Evolutionary conservation across 306 rosid species (phyloP).

Genomic region (Prunus mira): DNA sequence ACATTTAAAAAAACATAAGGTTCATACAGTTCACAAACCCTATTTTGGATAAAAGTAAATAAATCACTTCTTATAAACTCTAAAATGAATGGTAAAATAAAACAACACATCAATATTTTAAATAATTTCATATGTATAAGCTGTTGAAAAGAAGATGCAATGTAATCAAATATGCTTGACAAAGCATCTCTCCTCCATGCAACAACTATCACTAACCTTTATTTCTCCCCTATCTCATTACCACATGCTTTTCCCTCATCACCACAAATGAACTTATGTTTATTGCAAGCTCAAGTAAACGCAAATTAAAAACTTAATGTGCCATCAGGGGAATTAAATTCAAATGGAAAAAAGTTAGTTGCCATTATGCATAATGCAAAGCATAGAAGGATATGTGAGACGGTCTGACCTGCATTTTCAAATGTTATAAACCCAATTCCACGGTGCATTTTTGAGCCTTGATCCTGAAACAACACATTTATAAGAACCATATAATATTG

Average conservation of each 20-base stretch:
- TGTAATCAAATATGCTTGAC: neutral
- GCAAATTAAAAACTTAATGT: neutral
- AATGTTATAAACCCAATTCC: constrained; percentile 96
- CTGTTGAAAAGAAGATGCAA: neutral
- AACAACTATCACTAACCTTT: neutral
- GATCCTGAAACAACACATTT: constrained; percentile 62
- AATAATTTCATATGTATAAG: neutral
- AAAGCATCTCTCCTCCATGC: neutral
- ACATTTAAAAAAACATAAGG: neutral
- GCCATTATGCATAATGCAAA: neutral
- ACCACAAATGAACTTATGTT: neutral
- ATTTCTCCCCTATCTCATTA: neutral
- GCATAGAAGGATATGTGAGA: neutral
- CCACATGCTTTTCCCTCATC: neutral
- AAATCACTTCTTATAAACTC: neutral
- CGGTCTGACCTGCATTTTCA: constrained; percentile 79
- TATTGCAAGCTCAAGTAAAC: constrained; percentile 4
- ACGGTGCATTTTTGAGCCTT: constrained; percentile 83
- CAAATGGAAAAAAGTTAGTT: neutral
- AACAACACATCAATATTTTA: neutral
- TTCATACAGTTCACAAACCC: neutral
- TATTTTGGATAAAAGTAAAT: neutral
- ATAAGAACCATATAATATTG: neutral
- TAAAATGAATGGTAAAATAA: neutral
- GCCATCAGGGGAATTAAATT: neutral